These are phyloP conservation scores for Gentiana straminea DNA, from an alignment of 257 asterid species.

Conservation along the genomic window DNA sequence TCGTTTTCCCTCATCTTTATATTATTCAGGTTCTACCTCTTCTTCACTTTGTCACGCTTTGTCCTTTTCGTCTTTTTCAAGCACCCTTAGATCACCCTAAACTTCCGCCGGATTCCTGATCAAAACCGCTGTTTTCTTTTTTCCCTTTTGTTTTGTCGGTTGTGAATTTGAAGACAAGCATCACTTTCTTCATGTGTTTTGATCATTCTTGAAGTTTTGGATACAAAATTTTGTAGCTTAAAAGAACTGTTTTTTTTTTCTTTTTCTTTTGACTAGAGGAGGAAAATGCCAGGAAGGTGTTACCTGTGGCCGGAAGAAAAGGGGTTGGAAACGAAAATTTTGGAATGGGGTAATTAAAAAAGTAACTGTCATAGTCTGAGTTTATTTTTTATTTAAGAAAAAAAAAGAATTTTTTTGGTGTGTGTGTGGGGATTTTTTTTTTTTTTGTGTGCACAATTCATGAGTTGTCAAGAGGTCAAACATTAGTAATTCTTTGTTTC, in stretches of 20 bases:
- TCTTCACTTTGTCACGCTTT: background rate
- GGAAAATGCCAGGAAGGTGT: constrained; percentile 29
- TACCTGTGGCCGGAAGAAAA: constrained; percentile 25
- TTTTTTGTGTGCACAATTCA: constrained; percentile 7
- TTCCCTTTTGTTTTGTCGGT: constrained; percentile 10
- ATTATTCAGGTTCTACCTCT: background rate
- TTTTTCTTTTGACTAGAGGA: constrained; percentile 16
- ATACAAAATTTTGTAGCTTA: background rate
- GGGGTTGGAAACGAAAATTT: constrained; percentile 4
- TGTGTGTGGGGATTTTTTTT: background rate
- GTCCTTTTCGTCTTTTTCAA: background rate
- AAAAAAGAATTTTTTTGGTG: background rate
- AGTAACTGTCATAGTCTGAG: constrained; percentile 4
- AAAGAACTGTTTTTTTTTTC: too few relatives aligned
- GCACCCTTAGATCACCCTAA: constrained; percentile 1
- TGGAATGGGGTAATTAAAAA: background rate
- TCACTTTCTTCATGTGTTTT: constrained; percentile 4
- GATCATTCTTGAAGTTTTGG: constrained; percentile 15
- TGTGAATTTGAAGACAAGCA: constrained; percentile 21
- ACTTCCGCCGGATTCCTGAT: constrained; percentile 11
- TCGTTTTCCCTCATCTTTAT: background rate
- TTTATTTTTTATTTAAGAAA: constrained; percentile 5
- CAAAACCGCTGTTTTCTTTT: background rate
- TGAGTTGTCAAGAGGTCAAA: constrained; percentile 66
- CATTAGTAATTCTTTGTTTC: constrained; percentile 22